A percentile compares a stretch with the other conserved stretches of the same genome.
Evolutionary conservation across 2,329 filamentous ascomycete genomes (phyloP).

Genomic region (Lachnellula subtilissima): DNA sequence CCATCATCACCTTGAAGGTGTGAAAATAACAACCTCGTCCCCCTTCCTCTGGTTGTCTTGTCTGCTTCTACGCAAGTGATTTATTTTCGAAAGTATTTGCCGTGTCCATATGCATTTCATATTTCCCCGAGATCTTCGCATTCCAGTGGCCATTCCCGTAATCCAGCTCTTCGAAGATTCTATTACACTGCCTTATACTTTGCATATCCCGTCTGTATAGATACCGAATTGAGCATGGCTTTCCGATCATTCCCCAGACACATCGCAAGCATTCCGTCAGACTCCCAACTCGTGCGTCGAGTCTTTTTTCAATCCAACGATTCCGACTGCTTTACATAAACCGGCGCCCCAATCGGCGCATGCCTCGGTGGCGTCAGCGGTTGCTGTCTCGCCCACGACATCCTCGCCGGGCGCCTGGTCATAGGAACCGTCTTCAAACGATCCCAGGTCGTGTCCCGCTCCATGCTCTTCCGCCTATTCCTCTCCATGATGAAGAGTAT

Average conservation of each 20-base stretch:
- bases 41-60: too few species aligned
- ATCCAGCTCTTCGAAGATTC: too few species aligned
- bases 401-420: background rate
- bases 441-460: background rate
- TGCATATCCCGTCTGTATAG: too few species aligned
- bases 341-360: background rate
- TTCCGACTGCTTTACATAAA: background rate
- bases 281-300: background rate
- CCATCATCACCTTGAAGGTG: too few species aligned
- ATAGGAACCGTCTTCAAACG: background rate
- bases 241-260: background rate
- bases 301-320: background rate
- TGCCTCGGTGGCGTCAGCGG: background rate
- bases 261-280: background rate
- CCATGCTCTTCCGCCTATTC: slow-evolving; percentile 1
- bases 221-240: too few species aligned
- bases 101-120: too few species aligned
- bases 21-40: too few species aligned
- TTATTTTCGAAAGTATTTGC: too few species aligned
- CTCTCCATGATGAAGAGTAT: slow-evolving; percentile 9
- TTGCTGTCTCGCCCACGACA: background rate
- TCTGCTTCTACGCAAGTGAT: too few species aligned
- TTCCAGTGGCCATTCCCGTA: too few species aligned
- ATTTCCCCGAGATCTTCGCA: too few species aligned
- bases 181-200: too few species aligned